These are phyloP conservation scores for Yarrowia alimentaria DNA, from an alignment of 805 yeast species.

Conservation along the genomic window DNA sequence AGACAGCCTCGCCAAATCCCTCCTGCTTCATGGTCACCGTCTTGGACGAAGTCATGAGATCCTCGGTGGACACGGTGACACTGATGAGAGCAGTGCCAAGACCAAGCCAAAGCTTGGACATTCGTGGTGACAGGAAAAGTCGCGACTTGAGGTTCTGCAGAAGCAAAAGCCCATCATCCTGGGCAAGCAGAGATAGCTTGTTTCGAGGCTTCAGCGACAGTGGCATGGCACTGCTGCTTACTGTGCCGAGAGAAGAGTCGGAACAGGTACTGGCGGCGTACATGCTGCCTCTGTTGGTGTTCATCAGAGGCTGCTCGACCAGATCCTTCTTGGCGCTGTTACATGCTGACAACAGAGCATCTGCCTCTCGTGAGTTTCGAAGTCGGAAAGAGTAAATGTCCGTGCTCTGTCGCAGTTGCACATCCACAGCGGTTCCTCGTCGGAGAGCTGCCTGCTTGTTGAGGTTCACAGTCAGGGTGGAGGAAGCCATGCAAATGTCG, in stretches of 20 bases:
- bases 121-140: slow-evolving; percentile 16
- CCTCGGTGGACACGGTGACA: slow-evolving; percentile 23
- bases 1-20: slow-evolving; percentile 22
- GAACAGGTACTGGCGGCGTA: slow-evolving; percentile 24
- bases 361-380: slow-evolving; percentile 25
- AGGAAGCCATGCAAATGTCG: background rate
- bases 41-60: slow-evolving; percentile 21
- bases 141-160: slow-evolving; percentile 24
- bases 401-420: slow-evolving; percentile 20
- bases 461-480: slow-evolving; percentile 10
- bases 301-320: slow-evolving; percentile 8
- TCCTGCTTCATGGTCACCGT: slow-evolving; percentile 26
- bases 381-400: slow-evolving; percentile 26
- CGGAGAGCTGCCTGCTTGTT: slow-evolving; percentile 24
- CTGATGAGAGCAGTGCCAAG: slow-evolving; percentile 3
- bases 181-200: slow-evolving; percentile 23
- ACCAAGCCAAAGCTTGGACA: slow-evolving; percentile 24
- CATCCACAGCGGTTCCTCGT: slow-evolving; percentile 28
- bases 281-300: background rate
- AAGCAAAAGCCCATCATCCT: slow-evolving; percentile 19
- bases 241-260: slow-evolving; percentile 15
- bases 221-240: background rate
- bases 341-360: slow-evolving; percentile 12
- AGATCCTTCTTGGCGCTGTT: slow-evolving; percentile 26
- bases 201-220: slow-evolving; percentile 21